Evolutionary conservation across 192 early-diverging fungal genomes (phyloP).

Genomic region (Coemansia sp.): DNA sequence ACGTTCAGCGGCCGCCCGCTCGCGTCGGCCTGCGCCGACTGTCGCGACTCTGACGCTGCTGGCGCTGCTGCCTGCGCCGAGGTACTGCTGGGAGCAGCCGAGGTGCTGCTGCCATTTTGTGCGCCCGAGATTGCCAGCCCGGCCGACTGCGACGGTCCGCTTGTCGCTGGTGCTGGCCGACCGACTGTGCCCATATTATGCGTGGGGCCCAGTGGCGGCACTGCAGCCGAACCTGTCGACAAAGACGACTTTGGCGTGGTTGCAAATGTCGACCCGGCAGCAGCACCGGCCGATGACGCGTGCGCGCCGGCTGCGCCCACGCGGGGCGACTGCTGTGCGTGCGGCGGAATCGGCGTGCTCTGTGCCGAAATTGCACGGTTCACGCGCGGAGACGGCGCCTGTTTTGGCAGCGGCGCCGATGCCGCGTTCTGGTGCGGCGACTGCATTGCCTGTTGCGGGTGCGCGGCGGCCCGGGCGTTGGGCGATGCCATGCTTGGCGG

Average conservation of each 20-base stretch:
- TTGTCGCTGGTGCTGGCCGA: neutral
- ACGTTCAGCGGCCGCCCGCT: conserved; percentile 59
- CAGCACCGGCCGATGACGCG: conserved; percentile 2
- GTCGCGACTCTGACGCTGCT: conserved; percentile 6
- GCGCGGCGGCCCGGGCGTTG: conserved; percentile 18
- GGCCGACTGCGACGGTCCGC: neutral
- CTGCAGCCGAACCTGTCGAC: neutral
- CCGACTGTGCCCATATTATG: conserved; percentile 17
- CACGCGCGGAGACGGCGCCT: conserved; percentile 24
- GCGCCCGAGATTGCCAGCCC: conserved; percentile 13
- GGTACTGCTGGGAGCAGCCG: neutral
- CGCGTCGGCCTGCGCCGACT: conserved; percentile 21
- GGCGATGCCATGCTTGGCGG: conserved; percentile 32
- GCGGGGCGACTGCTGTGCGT: conserved; percentile 27
- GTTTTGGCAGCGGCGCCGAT: conserved; percentile 37
- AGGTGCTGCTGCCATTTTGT: neutral
- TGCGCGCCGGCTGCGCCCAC: neutral
- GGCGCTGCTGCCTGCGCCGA: neutral
- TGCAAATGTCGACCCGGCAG: conserved; percentile 7
- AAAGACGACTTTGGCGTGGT: conserved; percentile 13
- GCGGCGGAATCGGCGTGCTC: conserved; percentile 16
- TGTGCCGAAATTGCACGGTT: conserved; percentile 42
- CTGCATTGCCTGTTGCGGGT: conserved; percentile 22
- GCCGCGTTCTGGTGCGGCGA: conserved; percentile 40
- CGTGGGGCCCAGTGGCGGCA: conserved; percentile 11